A percentile compares a stretch with the other conserved stretches of the same genome.
Evolutionary conservation across 2,329 filamentous ascomycete species (phyloP).

Genomic region (Coniochaeta pulveracea): DNA sequence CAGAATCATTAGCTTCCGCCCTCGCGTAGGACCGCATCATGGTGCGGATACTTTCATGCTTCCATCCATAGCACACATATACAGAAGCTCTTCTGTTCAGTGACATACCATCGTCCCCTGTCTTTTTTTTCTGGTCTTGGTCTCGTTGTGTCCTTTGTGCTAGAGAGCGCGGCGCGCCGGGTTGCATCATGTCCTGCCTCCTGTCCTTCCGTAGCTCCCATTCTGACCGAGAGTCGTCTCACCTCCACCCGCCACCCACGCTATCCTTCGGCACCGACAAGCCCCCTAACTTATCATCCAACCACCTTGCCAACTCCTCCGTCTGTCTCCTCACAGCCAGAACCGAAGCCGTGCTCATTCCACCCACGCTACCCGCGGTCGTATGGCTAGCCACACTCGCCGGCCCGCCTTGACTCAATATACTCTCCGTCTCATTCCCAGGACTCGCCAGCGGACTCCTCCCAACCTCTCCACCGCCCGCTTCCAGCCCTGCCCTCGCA

Average conservation of each 20-base stretch:
- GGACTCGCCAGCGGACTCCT: constrained; percentile 4
- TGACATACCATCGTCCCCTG: no score
- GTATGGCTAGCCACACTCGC: constrained; percentile 11
- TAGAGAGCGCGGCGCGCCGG: no score
- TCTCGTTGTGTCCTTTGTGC: no score
- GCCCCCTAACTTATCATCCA: constrained; percentile 47
- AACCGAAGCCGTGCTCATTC: constrained; percentile 30
- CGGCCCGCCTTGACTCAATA: constrained; percentile 28
- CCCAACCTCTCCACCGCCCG: neutral
- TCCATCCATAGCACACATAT: no score
- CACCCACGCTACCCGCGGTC: constrained; percentile 19
- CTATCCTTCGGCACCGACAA: constrained; percentile 42
- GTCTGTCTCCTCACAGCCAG: constrained; percentile 42
- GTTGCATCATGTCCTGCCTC: no score
- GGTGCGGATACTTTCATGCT: no score
- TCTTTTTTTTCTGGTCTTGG: no score
- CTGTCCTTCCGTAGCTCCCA: no score
- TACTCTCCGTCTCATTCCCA: constrained; percentile 30
- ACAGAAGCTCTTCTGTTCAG: no score
- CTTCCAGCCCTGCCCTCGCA: constrained; percentile 14
- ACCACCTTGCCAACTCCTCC: constrained; percentile 45
- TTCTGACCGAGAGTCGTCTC: neutral
- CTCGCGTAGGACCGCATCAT: no score
- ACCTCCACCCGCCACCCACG: constrained; percentile 22
- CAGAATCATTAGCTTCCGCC: no score